Percentiles rank a stretch among this genome's conserved stretches.
phyloP scores from a whole-genome alignment of 2,329 filamentous ascomycete genomes.

The Nigrospora osmanthi region DNA sequence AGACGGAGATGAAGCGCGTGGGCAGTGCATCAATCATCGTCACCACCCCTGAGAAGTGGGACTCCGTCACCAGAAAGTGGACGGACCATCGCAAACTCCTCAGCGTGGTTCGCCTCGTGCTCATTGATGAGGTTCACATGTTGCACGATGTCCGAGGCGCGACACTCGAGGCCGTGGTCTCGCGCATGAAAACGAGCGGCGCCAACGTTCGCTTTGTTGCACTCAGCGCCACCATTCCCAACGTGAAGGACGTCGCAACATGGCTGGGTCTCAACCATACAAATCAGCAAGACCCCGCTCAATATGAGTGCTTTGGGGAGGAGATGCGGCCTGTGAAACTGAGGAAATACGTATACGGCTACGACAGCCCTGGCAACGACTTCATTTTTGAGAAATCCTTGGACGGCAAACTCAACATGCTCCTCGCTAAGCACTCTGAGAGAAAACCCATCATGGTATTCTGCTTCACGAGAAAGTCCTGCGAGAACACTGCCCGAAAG shows the following conservation, averaged over 20 bases:
- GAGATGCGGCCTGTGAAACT: constrained; percentile 73
- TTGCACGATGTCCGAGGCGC: constrained; percentile 73
- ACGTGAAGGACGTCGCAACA: constrained; percentile 68
- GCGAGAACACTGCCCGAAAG: constrained; percentile 57
- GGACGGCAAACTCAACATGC: constrained; percentile 53
- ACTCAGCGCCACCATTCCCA: constrained; percentile 76
- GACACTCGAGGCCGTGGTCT: constrained; percentile 76
- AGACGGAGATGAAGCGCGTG: constrained; percentile 56
- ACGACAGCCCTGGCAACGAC: constrained; percentile 56
- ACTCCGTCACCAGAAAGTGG: constrained; percentile 84
- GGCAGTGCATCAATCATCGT: constrained; percentile 74
- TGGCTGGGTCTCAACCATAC: constrained; percentile 66
- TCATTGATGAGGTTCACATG: constrained; percentile 86
- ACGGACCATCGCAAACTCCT: constrained; percentile 70
- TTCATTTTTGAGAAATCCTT: constrained; percentile 69
- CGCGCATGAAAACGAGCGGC: constrained; percentile 76
- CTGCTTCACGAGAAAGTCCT: constrained; percentile 68
- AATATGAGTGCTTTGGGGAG: constrained; percentile 65
- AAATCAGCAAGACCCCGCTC: constrained; percentile 55
- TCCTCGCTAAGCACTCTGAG: constrained; percentile 60
- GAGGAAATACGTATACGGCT: constrained; percentile 70
- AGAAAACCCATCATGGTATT: constrained; percentile 78
- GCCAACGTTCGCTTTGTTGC: constrained; percentile 72
- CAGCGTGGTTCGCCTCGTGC: constrained; percentile 67
- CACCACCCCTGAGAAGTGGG: constrained; percentile 88